Percentiles rank a stretch among this genome's conserved stretches.
Conservation (phyloP, 805 yeast genomes). For the Metschnikowia proteae region DNA sequence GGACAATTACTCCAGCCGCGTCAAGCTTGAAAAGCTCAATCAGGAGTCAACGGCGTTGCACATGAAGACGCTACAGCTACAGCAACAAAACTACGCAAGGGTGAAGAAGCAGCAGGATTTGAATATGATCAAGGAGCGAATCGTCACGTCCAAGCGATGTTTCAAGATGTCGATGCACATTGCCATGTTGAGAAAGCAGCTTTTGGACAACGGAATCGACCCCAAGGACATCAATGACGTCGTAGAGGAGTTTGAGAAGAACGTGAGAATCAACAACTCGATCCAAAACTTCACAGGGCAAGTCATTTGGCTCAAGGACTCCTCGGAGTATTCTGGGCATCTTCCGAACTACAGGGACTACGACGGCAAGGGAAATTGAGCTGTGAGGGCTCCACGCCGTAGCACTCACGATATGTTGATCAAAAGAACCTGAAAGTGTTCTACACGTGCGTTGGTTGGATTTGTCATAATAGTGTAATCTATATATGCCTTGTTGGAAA, state of each 20-base stretch:
- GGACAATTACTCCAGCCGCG: slow-evolving; percentile 46
- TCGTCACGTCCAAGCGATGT: slow-evolving; percentile 45
- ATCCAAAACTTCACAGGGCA: slow-evolving; percentile 53
- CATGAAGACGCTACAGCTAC: slow-evolving; percentile 35
- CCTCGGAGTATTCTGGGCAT: slow-evolving; percentile 43
- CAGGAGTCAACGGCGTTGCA: slow-evolving; percentile 37
- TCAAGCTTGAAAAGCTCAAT: slow-evolving; percentile 33
- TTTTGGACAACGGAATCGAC: slow-evolving; percentile 51
- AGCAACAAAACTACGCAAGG: slow-evolving; percentile 47
- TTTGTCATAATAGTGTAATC: neutral
- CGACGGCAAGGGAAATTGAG: slow-evolving; percentile 32
- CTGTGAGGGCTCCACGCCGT: no score
- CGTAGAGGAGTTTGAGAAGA: slow-evolving; percentile 50
- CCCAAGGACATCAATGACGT: slow-evolving; percentile 57
- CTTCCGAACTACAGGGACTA: slow-evolving; percentile 63
- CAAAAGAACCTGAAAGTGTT: no score
- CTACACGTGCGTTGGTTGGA: no score
- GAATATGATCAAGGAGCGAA: slow-evolving; percentile 50
- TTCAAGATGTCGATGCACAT: slow-evolving; percentile 63
- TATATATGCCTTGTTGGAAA: neutral
- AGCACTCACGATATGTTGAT: neutral
- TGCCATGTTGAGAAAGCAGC: slow-evolving; percentile 60
- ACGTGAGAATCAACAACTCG: slow-evolving; percentile 56
- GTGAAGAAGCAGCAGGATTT: slow-evolving; percentile 51
- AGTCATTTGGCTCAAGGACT: slow-evolving; percentile 58